Percentiles rank a stretch among this genome's conserved stretches.
These are phyloP conservation scores for Mycosphaerella arachidis DNA, from an alignment of 2,329 filamentous ascomycete genomes.

Conservation along the genomic window DNA sequence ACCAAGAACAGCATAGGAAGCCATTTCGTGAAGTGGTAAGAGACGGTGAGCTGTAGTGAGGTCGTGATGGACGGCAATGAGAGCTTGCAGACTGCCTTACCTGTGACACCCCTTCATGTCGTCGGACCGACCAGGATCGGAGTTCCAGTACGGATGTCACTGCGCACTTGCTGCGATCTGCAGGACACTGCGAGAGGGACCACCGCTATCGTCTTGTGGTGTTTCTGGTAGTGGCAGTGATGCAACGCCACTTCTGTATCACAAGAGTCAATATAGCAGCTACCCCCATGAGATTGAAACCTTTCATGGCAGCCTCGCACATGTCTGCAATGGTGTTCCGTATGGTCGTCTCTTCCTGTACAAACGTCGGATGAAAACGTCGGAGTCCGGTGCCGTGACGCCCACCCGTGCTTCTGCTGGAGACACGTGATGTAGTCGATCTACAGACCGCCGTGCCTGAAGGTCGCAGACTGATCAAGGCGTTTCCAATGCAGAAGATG, in stretches of 20 bases:
- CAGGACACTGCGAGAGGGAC: neutral
- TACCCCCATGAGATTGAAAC: no score
- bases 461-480: no score
- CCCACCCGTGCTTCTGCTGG: neutral
- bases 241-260: neutral
- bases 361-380: neutral
- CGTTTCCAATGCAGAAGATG: no score
- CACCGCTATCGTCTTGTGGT: neutral
- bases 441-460: no score
- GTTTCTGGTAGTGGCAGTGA: neutral
- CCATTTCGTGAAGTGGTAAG: conserved; percentile 5
- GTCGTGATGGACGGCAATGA: neutral
- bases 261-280: no score
- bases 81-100: neutral
- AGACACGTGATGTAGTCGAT: neutral
- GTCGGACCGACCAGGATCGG: neutral
- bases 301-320: no score
- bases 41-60: neutral
- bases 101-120: neutral
- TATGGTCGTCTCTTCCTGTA: no score
- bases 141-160: neutral
- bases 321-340: no score
- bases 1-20: conserved; percentile 22
- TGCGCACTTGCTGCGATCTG: neutral
- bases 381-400: neutral